Evolutionary conservation across 352 stramenopile species (phyloP).

Genomic region (Phytophthora meadii): DNA sequence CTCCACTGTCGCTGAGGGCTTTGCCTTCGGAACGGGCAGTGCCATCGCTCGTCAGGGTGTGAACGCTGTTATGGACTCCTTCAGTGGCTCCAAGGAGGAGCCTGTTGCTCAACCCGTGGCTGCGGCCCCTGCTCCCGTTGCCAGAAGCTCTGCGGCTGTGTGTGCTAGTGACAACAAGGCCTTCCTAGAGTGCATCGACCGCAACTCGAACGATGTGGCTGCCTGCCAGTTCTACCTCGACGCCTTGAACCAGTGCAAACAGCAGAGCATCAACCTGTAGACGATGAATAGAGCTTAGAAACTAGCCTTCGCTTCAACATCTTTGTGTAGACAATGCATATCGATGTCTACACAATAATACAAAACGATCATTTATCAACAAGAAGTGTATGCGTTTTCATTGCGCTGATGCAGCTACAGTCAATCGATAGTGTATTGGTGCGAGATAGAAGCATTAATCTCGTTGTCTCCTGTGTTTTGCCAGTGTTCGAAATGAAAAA

Average conservation of each 20-base stretch:
- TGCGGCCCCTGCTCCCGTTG: constrained; percentile 16
- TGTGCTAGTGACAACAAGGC: constrained; percentile 77
- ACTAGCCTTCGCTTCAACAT: not conserved
- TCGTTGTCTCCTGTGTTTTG: constrained; percentile 2
- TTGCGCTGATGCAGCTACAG: constrained; percentile 3
- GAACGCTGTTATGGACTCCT: constrained; percentile 68
- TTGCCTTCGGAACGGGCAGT: constrained; percentile 96
- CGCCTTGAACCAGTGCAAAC: constrained; percentile 84
- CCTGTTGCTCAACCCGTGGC: constrained; percentile 27
- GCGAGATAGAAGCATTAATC: not conserved
- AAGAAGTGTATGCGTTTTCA: not conserved
- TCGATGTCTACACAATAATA: constrained; percentile 6
- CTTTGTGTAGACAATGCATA: not conserved
- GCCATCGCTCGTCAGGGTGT: constrained; percentile 94
- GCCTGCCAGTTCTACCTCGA: constrained; percentile 90
- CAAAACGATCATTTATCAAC: constrained; percentile 27
- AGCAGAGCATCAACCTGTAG: constrained; percentile 71
- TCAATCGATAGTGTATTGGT: constrained; percentile 27
- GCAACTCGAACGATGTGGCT: constrained; percentile 79
- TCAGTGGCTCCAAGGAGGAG: constrained; percentile 64
- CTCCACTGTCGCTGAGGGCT: constrained; percentile 95
- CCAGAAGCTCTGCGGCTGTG: constrained; percentile 23
- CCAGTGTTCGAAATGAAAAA: constrained; percentile 6
- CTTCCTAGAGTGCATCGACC: constrained; percentile 83
- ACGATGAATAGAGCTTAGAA: constrained; percentile 1